Percentiles rank a stretch among this genome's conserved stretches.
These are phyloP conservation scores for Aspergillus baeticus DNA, from an alignment of 495 filamentous ascomycete species.

Conservation along the genomic window DNA sequence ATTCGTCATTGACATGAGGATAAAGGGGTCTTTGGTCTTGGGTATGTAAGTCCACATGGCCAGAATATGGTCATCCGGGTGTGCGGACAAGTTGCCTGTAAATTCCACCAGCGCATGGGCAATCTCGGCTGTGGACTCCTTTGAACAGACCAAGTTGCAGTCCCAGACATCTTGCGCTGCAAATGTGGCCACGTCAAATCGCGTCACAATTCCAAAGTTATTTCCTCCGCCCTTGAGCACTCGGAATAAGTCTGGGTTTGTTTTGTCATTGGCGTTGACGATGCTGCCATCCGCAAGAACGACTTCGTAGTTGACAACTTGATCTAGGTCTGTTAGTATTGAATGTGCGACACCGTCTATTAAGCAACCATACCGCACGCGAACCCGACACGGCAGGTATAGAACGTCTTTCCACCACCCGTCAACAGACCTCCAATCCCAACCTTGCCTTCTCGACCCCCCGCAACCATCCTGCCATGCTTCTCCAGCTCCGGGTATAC, in stretches of 20 bases:
- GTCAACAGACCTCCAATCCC: slow-evolving; percentile 43
- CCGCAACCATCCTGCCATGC: slow-evolving; percentile 32
- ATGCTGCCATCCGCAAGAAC: slow-evolving; percentile 50
- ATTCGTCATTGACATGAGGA: background rate
- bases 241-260: slow-evolving; percentile 46
- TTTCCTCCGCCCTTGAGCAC: slow-evolving; percentile 54
- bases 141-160: slow-evolving; percentile 27
- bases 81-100: background rate
- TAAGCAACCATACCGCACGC: slow-evolving; percentile 50
- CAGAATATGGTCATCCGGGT: background rate
- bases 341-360: no score
- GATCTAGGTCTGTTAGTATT: no score
- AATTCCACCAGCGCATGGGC: slow-evolving; percentile 15
- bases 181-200: slow-evolving; percentile 41
- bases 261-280: slow-evolving; percentile 42
- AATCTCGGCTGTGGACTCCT: slow-evolving; percentile 14
- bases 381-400: slow-evolving; percentile 39
- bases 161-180: slow-evolving; percentile 37
- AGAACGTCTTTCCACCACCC: slow-evolving; percentile 45
- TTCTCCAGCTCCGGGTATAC: slow-evolving; percentile 39
- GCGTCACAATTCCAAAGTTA: slow-evolving; percentile 58
- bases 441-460: slow-evolving; percentile 40
- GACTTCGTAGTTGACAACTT: slow-evolving; percentile 49
- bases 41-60: background rate
- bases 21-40: background rate